Evolutionary conservation across 495 filamentous ascomycete species (phyloP).

Genomic region (Letharia lupina): DNA sequence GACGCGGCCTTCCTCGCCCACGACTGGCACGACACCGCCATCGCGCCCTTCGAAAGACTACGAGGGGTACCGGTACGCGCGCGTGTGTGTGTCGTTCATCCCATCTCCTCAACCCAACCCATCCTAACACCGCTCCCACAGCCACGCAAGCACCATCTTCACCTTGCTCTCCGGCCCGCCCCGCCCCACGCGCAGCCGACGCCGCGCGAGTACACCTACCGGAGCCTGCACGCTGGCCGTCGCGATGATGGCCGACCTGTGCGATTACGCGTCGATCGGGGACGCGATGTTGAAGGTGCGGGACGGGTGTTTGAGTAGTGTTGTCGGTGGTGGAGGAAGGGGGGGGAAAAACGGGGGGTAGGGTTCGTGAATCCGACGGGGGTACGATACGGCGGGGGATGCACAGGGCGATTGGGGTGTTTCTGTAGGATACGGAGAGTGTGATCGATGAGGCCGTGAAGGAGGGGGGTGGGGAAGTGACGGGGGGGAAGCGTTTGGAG

Average conservation of each 20-base stretch:
- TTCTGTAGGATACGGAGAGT: background rate
- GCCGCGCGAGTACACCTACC: background rate
- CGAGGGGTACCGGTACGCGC: background rate
- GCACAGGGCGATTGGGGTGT: background rate
- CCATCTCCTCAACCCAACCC: background rate
- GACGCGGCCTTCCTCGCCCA: background rate
- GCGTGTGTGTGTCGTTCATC: no score
- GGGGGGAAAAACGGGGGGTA: background rate
- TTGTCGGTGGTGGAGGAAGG: background rate
- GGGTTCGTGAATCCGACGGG: slow-evolving; percentile 2
- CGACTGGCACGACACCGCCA: background rate
- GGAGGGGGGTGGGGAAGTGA: background rate
- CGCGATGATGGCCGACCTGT: background rate
- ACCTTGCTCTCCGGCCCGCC: background rate
- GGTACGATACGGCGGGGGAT: background rate
- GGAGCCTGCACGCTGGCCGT: background rate
- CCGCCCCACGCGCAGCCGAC: background rate
- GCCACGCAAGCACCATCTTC: background rate
- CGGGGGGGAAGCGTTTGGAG: no score
- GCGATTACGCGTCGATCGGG: background rate
- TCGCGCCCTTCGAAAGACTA: background rate
- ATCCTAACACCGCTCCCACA: background rate
- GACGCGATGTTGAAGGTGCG: background rate
- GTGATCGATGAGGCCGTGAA: background rate
- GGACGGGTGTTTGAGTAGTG: background rate